phyloP scores from a whole-genome alignment of 192 early-diverging fungal genomes.

The Gamsiella multidivaricata region DNA sequence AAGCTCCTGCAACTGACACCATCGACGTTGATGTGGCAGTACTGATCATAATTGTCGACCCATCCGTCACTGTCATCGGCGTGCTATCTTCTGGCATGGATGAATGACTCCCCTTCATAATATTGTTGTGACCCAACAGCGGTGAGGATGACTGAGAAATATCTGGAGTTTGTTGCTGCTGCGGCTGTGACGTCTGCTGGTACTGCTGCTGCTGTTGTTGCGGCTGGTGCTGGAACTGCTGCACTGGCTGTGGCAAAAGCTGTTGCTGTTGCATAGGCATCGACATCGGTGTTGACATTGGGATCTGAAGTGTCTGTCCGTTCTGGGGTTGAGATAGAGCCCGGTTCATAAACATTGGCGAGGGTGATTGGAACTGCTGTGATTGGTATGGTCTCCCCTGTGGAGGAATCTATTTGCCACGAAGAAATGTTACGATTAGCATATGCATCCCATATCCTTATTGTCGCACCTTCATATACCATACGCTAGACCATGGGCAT shows the following conservation, averaged over 20 bases:
- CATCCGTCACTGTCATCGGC: slow-evolving; percentile 34
- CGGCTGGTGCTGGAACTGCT: slow-evolving; percentile 27
- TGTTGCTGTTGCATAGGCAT: slow-evolving; percentile 29
- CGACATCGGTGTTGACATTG: slow-evolving; percentile 32
- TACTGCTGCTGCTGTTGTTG: slow-evolving; percentile 27
- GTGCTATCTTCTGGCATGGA: slow-evolving; percentile 21
- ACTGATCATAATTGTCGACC: background rate
- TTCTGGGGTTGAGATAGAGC: slow-evolving; percentile 10
- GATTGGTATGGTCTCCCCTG: slow-evolving; percentile 34
- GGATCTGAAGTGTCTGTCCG: slow-evolving; percentile 31
- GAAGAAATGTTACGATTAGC: background rate
- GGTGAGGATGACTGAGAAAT: slow-evolving; percentile 40
- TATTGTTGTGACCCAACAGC: slow-evolving; percentile 13
- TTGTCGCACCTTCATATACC: background rate
- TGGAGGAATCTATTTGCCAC: slow-evolving; percentile 12
- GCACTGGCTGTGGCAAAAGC: background rate
- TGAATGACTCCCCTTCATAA: slow-evolving; percentile 18
- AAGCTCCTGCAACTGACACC: slow-evolving; percentile 5
- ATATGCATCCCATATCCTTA: background rate
- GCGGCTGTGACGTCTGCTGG: slow-evolving; percentile 9
- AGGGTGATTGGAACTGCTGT: slow-evolving; percentile 33
- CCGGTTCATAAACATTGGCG: slow-evolving; percentile 27
- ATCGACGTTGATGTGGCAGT: slow-evolving; percentile 15
- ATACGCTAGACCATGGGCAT: background rate
- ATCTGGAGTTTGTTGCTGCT: slow-evolving; percentile 16